Evolutionary conservation across 2,329 filamentous ascomycete species (phyloP).

Genomic region (Coleophoma cylindrospora): DNA sequence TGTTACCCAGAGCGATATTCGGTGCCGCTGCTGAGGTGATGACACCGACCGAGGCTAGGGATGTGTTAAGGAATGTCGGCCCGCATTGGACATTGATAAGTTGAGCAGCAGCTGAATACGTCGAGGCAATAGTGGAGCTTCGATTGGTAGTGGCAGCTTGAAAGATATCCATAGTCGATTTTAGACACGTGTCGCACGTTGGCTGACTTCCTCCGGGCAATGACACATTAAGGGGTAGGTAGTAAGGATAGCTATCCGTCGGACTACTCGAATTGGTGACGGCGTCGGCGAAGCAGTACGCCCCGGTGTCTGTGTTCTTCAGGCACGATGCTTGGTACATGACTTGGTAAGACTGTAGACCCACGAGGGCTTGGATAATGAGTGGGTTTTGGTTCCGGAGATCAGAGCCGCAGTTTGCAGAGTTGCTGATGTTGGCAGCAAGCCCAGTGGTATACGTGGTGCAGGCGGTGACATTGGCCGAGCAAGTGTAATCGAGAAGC

Average conservation of each 20-base stretch:
- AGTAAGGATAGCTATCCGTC: constrained; percentile 77
- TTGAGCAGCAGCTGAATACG: constrained; percentile 67
- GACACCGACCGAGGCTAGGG: constrained; percentile 34
- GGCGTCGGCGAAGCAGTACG: constrained; percentile 81
- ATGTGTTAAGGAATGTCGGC: constrained; percentile 49
- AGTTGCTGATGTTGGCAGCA: constrained; percentile 57
- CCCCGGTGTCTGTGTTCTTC: constrained; percentile 55
- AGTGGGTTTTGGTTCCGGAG: constrained; percentile 60
- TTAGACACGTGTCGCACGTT: constrained; percentile 70
- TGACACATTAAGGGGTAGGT: constrained; percentile 70
- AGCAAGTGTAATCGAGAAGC: constrained; percentile 75
- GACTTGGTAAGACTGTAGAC: constrained; percentile 70
- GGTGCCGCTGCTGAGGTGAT: background rate
- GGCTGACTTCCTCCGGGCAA: constrained; percentile 66
- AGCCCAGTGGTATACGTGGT: constrained; percentile 56
- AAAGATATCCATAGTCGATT: constrained; percentile 79
- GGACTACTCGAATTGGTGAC: constrained; percentile 69
- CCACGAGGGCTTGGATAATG: constrained; percentile 70
- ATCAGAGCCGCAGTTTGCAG: constrained; percentile 67
- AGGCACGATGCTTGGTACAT: constrained; percentile 80
- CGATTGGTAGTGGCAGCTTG: constrained; percentile 62
- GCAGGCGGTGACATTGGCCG: constrained; percentile 62
- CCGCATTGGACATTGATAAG: constrained; percentile 67
- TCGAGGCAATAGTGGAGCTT: constrained; percentile 59
- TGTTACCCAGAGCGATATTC: background rate